Conservation (phyloP, 148 eudicot genomes). For the Vaccinium darrowii region DNA sequence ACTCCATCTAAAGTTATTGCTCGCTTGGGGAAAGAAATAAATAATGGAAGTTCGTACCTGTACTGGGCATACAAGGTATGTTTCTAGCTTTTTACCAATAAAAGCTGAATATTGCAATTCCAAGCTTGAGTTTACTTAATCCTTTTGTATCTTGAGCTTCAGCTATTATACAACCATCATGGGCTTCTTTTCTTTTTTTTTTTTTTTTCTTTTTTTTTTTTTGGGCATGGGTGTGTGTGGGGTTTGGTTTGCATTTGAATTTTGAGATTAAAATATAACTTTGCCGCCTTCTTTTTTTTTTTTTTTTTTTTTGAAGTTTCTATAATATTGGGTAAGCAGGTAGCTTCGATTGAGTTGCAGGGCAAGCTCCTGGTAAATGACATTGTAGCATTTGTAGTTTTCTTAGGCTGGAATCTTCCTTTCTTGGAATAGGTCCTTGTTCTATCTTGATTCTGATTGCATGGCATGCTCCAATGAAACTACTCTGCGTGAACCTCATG, state of each 20-base stretch:
- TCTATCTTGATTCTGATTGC: not conserved
- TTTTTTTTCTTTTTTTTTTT: too few relatives aligned
- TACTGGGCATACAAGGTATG: slow-evolving; percentile 93
- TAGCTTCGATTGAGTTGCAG: not conserved
- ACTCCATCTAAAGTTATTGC: slow-evolving; percentile 90
- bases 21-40: slow-evolving; percentile 94
- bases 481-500: not conserved
- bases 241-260: not conserved
- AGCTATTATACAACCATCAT: not conserved
- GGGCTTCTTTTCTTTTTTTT: too few relatives aligned
- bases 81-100: not conserved
- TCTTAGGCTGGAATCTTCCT: not conserved
- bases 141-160: not conserved
- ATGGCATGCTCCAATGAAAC: not conserved
- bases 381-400: not conserved
- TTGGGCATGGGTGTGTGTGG: too few relatives aligned
- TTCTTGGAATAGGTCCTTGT: not conserved
- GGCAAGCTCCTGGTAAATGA: not conserved
- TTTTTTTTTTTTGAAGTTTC: not conserved
- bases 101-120: not conserved
- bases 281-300: not conserved
- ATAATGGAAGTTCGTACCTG: slow-evolving; percentile 80
- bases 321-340: not conserved
- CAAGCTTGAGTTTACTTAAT: not conserved
- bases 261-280: not conserved